These are phyloP conservation scores for Furcasterigmium sp. DNA, from an alignment of 2,329 filamentous ascomycete genomes.

Conservation along the genomic window DNA sequence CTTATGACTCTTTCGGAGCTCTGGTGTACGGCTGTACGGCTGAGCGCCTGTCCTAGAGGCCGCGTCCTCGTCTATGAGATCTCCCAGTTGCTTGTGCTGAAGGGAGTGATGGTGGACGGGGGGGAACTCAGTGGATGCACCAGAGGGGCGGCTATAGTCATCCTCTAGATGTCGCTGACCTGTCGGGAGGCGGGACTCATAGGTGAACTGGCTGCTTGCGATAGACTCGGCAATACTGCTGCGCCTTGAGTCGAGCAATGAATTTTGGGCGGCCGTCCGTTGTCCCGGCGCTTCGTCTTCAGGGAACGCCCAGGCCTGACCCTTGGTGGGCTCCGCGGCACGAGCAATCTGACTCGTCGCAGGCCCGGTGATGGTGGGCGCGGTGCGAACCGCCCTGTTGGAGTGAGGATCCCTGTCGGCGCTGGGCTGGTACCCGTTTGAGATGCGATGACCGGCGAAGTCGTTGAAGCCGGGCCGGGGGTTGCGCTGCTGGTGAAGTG, in stretches of 20 bases:
- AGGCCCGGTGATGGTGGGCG: slow-evolving; percentile 71
- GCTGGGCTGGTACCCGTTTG: slow-evolving; percentile 59
- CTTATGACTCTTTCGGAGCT: slow-evolving; percentile 79
- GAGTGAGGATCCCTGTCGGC: slow-evolving; percentile 46
- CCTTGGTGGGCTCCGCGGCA: slow-evolving; percentile 74
- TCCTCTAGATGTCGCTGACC: slow-evolving; percentile 72
- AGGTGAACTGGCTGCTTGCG: slow-evolving; percentile 73
- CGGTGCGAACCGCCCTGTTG: slow-evolving; percentile 54
- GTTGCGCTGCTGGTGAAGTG: slow-evolving; percentile 61
- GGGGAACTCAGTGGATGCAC: slow-evolving; percentile 49
- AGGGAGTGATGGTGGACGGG: slow-evolving; percentile 68
- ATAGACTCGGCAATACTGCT: slow-evolving; percentile 75
- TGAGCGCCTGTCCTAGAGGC: slow-evolving; percentile 52
- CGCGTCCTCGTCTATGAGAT: slow-evolving; percentile 56
- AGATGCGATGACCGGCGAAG: slow-evolving; percentile 53
- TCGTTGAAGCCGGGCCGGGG: slow-evolving; percentile 47
- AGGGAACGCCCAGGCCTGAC: slow-evolving; percentile 79
- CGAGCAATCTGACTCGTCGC: slow-evolving; percentile 60
- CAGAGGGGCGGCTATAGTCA: slow-evolving; percentile 42
- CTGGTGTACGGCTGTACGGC: slow-evolving; percentile 78
- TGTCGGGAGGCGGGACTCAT: slow-evolving; percentile 64
- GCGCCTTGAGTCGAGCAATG: slow-evolving; percentile 60
- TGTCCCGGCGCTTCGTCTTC: slow-evolving; percentile 63
- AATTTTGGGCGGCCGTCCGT: slow-evolving; percentile 38
- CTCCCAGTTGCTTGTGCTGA: slow-evolving; percentile 67